These are phyloP conservation scores for Holtermanniella nyarrowii DNA, from an alignment of 768 basidiomycete genomes.

Conservation along the genomic window DNA sequence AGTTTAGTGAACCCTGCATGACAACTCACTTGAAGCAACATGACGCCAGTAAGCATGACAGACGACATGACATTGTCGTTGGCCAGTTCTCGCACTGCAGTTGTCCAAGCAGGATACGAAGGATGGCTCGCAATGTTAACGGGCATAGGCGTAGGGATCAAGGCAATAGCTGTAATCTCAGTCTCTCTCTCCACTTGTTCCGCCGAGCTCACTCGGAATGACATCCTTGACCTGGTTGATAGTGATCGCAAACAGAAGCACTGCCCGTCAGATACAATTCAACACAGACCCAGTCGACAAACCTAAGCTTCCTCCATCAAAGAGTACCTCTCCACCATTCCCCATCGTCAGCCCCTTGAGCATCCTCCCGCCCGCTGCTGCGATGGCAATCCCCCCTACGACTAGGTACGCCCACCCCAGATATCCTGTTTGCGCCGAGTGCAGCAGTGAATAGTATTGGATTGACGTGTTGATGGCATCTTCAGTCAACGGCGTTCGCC, in stretches of 20 bases:
- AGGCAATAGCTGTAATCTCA: conserved; percentile 20
- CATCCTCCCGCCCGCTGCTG: conserved; percentile 23
- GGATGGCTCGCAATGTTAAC: conserved; percentile 7
- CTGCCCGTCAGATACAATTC: conserved; percentile 5
- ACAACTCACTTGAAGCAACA: conserved; percentile 37
- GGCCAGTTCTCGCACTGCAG: conserved; percentile 34
- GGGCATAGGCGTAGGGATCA: conserved; percentile 24
- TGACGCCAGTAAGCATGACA: conserved; percentile 40
- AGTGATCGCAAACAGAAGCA: conserved; percentile 23
- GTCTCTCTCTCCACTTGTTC: neutral
- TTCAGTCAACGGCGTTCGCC: conserved; percentile 34
- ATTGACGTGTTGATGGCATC: conserved; percentile 32
- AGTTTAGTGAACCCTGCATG: neutral
- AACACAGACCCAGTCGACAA: conserved; percentile 7
- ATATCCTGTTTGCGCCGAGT: conserved; percentile 18
- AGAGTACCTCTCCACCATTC: conserved; percentile 36
- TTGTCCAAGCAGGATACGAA: conserved; percentile 20
- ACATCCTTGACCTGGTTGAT: conserved; percentile 29
- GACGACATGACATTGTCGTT: conserved; percentile 39
- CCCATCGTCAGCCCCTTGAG: conserved; percentile 24
- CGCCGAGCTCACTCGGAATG: conserved; percentile 21
- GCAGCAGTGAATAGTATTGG: conserved; percentile 35
- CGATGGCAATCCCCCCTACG: conserved; percentile 24
- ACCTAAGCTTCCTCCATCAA: conserved; percentile 40
- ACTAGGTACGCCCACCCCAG: conserved; percentile 27